Evolutionary conservation across 176 grass and related monocot species (phyloP).

Genomic region (Avena atlantica): DNA sequence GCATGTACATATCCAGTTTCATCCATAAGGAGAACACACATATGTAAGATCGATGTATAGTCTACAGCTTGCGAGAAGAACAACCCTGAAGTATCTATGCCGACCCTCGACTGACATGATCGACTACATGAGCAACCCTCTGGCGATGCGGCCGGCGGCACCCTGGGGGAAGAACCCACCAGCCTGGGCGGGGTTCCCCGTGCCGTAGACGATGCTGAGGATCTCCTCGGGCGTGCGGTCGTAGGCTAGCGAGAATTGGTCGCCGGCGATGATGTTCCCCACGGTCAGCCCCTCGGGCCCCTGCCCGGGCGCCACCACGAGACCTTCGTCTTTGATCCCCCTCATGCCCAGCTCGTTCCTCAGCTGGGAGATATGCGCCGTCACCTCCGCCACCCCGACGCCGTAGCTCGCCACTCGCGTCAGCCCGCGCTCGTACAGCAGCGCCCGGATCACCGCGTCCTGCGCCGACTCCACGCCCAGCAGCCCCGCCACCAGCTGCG

Average conservation of each 20-base stretch:
- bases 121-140: slow-evolving; percentile 11
- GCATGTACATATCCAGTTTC: slow-evolving; percentile 3
- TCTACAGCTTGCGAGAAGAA: slow-evolving; percentile 23
- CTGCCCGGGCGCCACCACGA: slow-evolving; percentile 48
- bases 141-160: slow-evolving; percentile 67
- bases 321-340: slow-evolving; percentile 82
- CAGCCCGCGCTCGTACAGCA: slow-evolving; percentile 69
- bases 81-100: not conserved
- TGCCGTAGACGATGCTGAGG: slow-evolving; percentile 81
- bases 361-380: slow-evolving; percentile 65
- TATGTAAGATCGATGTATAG: slow-evolving; percentile 21
- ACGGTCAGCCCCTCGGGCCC: slow-evolving; percentile 64
- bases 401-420: slow-evolving; percentile 52
- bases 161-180: slow-evolving; percentile 91
- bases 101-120: not conserved
- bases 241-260: slow-evolving; percentile 68
- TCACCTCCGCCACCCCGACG: slow-evolving; percentile 78
- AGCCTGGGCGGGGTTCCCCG: slow-evolving; percentile 49
- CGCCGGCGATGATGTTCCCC: slow-evolving; percentile 84
- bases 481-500: slow-evolving; percentile 78
- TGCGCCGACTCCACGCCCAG: slow-evolving; percentile 87
- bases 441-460: slow-evolving; percentile 80
- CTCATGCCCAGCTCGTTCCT: slow-evolving; percentile 64
- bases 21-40: not conserved
- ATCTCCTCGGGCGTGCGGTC: slow-evolving; percentile 78